Percentiles rank a stretch among this genome's conserved stretches.
Evolutionary conservation across 805 yeast genomes (phyloP).

Genomic region (Wickerhamiella musiphila): DNA sequence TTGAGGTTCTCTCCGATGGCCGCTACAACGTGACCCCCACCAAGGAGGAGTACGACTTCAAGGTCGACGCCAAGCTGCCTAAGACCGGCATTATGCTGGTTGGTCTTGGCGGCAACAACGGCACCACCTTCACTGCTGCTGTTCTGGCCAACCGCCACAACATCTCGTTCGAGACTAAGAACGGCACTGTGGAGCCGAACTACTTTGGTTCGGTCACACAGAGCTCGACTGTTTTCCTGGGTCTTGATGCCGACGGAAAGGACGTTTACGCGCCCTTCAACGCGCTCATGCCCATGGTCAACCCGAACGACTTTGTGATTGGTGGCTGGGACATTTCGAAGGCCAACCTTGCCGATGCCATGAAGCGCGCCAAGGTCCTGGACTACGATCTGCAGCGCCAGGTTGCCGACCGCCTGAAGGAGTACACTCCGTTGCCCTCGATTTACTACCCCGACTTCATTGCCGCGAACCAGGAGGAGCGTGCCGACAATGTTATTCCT

Average conservation of each 20-base stretch:
- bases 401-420: constrained; percentile 44
- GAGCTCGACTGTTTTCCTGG: constrained; percentile 75
- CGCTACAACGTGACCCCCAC: constrained; percentile 52
- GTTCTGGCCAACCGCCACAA: constrained; percentile 70
- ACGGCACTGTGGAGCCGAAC: constrained; percentile 59
- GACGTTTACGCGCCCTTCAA: constrained; percentile 90
- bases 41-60: constrained; percentile 61
- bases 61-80: constrained; percentile 65
- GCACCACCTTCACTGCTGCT: constrained; percentile 78
- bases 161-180: constrained; percentile 63
- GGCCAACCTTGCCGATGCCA: constrained; percentile 53
- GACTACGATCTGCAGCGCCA: constrained; percentile 71
- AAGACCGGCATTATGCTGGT: constrained; percentile 80
- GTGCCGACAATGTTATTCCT: constrained; percentile 77
- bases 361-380: constrained; percentile 72
- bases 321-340: constrained; percentile 91
- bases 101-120: constrained; percentile 94
- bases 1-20: constrained; percentile 33
- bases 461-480: constrained; percentile 81
- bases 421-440: constrained; percentile 58
- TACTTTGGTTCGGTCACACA: constrained; percentile 93
- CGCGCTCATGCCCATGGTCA: constrained; percentile 69
- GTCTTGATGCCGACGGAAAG: constrained; percentile 63
- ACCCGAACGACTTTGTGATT: constrained; percentile 77
- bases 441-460: constrained; percentile 92